Evolutionary conservation across 208 protist species (phyloP), one percentile per base, ranked within the genome.

Genomic region (Acanthamoeba castellanii): DNA sequence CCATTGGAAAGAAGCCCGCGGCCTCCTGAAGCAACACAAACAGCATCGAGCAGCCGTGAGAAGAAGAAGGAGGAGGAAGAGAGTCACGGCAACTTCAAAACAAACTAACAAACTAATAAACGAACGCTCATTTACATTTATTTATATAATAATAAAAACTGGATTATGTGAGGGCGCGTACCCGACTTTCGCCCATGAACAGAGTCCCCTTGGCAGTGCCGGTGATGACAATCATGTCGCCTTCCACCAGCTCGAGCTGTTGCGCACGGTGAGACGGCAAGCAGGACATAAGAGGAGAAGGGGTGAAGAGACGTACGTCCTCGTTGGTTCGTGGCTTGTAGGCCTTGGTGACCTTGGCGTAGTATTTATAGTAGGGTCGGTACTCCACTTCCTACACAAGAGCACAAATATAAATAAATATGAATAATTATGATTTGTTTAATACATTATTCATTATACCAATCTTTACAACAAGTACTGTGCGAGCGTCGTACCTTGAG

Each of bases 161-260:
- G 16, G 61, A 68, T 3, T 27, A 72, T 8, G 22, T 8, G 30
- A 37, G n/a, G 9, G 30, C 9, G 22, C n/a, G 11, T 72, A 72
- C 66, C 22, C 30, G 22, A 72, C 66, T 78, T n/a, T 78, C 70
- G 70, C 70, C 70, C 32, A 78, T 45, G 70, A 47, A 78, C 5
- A 78, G 37, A 11, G n/a, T 78, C 22, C 70, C 70, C 37, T 78
- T 78, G 32, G 14, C 70, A 9, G 70, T 78, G 30, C 70, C 70
- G 30, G 70, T 78, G 37, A 78, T 78, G 30, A 78, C 70, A 5
- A 78, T n/a, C 8, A 45, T 42, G 1, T 78, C 30, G 7, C 30
- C 70, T 20, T 78, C 70, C 32, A 78, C 70, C 70, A 78, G 70
- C 70, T 78, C 70, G 22, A 78, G n/a, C 70, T 78, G 70, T 78